Evolutionary conservation across 148 eudicot species (phyloP), one percentile per base, ranked within the genome.

Genomic region (Pouteria glomerata): DNA sequence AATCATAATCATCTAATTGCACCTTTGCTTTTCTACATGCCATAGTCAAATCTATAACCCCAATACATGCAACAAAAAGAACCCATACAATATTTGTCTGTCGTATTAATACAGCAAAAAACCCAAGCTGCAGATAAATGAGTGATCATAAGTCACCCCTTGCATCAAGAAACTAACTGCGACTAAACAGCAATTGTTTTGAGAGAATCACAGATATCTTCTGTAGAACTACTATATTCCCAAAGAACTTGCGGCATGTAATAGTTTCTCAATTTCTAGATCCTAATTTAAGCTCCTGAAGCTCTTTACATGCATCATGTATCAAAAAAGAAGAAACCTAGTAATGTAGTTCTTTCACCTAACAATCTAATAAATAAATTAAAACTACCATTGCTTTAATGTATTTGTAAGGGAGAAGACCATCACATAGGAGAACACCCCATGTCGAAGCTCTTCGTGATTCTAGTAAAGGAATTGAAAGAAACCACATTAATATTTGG

Each of bases 61-160:
- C 88, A 77, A 68, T 71, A 76, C 87, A 87, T 29, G 85, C 94
- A 71, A 89, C 90, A 83, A 91, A 95, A 33, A 91, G 75, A 85
- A 89, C 78, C 97, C 98, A 95, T 78, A 95, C 81, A 63, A 95
- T 82, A 84, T 95, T 95, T 55, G 96, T 91, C 82, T 95, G 97
- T 44, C 98, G 84, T 66, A 95, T 74, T 73, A 89, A 75, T 57
- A 95, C 85, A 27, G 96, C 87, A 76, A 95, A 69, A 50, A 84
- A 88, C 60, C 98, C 98, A 64, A 91, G 81, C 98, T 95, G 83
- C 93, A 88, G 51, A 61, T 33, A 75, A 73, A 44, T 56, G 68
- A 70, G 68, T 18, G 68, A 67, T 71, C 24, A 56, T 21, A 52
- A 47, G 72, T 56, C 57, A 69, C 3, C 45, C 55, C 44, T 62